These are phyloP conservation scores for Pythium oligandrum DNA, from an alignment of 352 stramenopile genomes.

Conservation along the genomic window DNA sequence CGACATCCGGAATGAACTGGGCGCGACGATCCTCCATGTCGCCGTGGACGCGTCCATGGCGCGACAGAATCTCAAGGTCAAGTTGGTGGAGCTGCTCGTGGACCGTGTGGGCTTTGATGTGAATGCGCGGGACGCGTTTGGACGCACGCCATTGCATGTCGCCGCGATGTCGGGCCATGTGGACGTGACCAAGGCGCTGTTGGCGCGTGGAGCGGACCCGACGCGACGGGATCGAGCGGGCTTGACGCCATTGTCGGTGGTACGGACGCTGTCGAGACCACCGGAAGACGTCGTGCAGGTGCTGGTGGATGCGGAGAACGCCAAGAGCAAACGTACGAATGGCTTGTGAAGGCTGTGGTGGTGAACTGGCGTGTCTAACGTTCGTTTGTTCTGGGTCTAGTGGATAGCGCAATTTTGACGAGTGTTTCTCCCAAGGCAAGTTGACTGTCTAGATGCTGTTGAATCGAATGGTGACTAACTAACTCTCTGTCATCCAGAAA, in stretches of 20 bases:
- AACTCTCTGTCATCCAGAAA: conserved; percentile 1
- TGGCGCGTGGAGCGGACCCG: conserved; percentile 48
- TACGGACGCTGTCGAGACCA: conserved; percentile 60
- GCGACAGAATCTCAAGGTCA: conserved; percentile 58
- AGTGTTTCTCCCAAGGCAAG: too few species aligned
- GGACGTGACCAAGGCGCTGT: conserved; percentile 51
- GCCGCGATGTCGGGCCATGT: conserved; percentile 59
- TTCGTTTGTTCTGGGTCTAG: too few species aligned
- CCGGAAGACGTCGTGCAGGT: conserved; percentile 59
- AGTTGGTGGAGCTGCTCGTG: conserved; percentile 60
- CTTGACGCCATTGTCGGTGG: conserved; percentile 56
- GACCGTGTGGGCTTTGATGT: conserved; percentile 67
- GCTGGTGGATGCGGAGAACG: conserved; percentile 40
- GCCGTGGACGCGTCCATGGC: conserved; percentile 65
- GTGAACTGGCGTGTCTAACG: neutral
- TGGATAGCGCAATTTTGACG: too few species aligned
- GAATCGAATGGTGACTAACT: too few species aligned
- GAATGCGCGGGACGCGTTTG: conserved; percentile 67
- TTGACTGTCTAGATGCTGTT: too few species aligned
- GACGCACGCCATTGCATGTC: conserved; percentile 65
- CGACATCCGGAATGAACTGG: conserved; percentile 57
- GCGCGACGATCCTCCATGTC: conserved; percentile 59
- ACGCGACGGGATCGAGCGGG: conserved; percentile 47
- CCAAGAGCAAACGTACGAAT: conserved; percentile 6
- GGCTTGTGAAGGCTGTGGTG: neutral